These are phyloP conservation scores for Breviolum minutum DNA, from an alignment of 73 alveolate species.

Conservation along the genomic window DNA sequence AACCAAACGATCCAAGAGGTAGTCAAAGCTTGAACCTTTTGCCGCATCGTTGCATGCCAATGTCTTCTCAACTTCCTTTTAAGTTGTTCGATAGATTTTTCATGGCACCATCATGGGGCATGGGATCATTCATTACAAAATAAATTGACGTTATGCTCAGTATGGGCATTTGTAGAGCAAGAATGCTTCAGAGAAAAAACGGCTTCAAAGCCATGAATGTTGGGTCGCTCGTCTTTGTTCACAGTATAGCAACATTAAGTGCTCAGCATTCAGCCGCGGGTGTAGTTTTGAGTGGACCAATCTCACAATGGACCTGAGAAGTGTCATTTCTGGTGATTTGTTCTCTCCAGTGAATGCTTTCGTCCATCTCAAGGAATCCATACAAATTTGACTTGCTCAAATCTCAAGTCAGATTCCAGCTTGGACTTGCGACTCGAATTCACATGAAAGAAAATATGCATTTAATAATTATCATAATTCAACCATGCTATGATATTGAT, in stretches of 20 bases:
- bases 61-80: too few relatives aligned
- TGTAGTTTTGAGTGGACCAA: constrained; percentile 62
- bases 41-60: neutral
- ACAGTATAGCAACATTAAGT: neutral
- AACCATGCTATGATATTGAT: too few relatives aligned
- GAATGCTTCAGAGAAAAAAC: too few relatives aligned
- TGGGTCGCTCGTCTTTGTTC: neutral
- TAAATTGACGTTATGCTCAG: too few relatives aligned
- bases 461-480: too few relatives aligned
- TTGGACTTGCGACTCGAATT: neutral
- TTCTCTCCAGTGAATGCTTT: too few relatives aligned
- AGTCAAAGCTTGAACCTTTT: constrained; percentile 69
- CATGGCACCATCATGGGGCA: too few relatives aligned
- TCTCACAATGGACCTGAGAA: constrained; percentile 40
- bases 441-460: neutral
- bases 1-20: constrained; percentile 61
- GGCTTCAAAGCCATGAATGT: neutral
- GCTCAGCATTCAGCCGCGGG: constrained; percentile 58
- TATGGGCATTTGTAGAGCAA: too few relatives aligned
- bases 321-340: neutral
- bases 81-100: too few relatives aligned
- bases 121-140: too few relatives aligned
- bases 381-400: neutral
- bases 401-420: neutral
- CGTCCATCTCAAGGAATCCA: too few relatives aligned